Evolutionary conservation across 129 eudicot species (phyloP).

Genomic region (Chrysanthemum makinoi): DNA sequence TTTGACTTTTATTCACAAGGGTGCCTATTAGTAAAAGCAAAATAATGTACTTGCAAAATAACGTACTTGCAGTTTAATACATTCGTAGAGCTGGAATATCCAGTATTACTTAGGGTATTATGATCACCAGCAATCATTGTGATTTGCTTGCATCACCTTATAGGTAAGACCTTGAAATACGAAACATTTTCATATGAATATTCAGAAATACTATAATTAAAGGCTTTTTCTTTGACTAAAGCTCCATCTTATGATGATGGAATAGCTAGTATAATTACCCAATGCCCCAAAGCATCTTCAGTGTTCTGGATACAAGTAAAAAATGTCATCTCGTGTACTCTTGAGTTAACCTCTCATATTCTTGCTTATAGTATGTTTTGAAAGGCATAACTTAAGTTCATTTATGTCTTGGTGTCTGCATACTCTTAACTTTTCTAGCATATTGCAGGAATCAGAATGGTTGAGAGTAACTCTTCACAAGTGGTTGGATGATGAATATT

Average conservation of each 20-base stretch:
- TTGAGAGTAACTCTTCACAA: constrained; percentile 71
- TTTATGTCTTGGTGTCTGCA: neutral
- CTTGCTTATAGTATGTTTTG: neutral
- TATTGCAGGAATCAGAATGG: constrained; percentile 87
- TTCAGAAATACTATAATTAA: constrained; percentile 8
- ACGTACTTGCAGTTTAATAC: too few species aligned
- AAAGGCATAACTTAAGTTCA: constrained; percentile 9
- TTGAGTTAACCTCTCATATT: neutral
- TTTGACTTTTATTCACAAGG: too few species aligned
- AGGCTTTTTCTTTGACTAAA: constrained; percentile 1
- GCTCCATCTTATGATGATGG: neutral
- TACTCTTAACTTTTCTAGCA: constrained; percentile 12
- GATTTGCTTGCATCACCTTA: neutral
- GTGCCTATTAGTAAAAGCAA: too few species aligned
- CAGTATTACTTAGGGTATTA: constrained; percentile 5
- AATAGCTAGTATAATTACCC: too few species aligned
- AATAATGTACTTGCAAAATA: too few species aligned
- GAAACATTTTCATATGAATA: neutral
- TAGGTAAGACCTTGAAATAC: neutral
- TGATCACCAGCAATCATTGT: neutral
- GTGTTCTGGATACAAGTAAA: constrained; percentile 2
- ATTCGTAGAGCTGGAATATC: too few species aligned
- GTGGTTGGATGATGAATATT: constrained; percentile 93
- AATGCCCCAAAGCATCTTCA: neutral
- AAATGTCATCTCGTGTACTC: neutral